Evolutionary conservation across 768 basidiomycete species (phyloP), one percentile per base, ranked within the genome.

Genomic region (Leccinellum albellum): DNA sequence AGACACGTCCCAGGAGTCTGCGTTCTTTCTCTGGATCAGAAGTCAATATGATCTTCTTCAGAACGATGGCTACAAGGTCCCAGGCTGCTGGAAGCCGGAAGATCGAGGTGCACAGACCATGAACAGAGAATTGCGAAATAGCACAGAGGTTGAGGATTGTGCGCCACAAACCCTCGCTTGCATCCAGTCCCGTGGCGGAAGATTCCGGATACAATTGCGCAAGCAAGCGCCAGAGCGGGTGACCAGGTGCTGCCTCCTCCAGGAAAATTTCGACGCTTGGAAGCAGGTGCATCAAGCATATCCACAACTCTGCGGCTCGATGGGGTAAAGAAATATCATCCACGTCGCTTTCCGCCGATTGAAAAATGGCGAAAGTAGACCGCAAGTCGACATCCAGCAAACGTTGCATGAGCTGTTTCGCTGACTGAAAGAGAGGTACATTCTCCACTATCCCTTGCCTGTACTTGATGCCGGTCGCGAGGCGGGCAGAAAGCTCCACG

Each of bases 41-140:
- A n/a, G 75, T 68, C 12, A 93, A 73, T 40, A 80, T 76, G 52
- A 94, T 83, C 42, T 75, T 75, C 40, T 80, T 77, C 37, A 95
- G 73, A 0, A 88, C 85, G 32, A 73, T 60, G 1, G 75, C 64
- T 20, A 89, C 82, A 1, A 89, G 68, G 0, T 81, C 76, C 95
- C 95, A 98, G 12, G 78, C 79, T 1, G 84, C 73, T 3, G 77
- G 73, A 15, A 88, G 76, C 3, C 73, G 73, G 23, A 72, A 70
- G 6, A 57, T 55, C 20, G 76, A 67, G 2, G 74, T 74, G 4
- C 78, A 71, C 33, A 76, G 57, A 10, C 87, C 87, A 31, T 77
- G 70, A 0, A 75, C 65, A 1, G 87, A 87, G 74, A 96, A 90
- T 64, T 94, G 94, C 0, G 90, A 89, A 13, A 95, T 70, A 1